phyloP scores from a whole-genome alignment of 2,329 filamentous ascomycete genomes.

The Nakataea oryzae region DNA sequence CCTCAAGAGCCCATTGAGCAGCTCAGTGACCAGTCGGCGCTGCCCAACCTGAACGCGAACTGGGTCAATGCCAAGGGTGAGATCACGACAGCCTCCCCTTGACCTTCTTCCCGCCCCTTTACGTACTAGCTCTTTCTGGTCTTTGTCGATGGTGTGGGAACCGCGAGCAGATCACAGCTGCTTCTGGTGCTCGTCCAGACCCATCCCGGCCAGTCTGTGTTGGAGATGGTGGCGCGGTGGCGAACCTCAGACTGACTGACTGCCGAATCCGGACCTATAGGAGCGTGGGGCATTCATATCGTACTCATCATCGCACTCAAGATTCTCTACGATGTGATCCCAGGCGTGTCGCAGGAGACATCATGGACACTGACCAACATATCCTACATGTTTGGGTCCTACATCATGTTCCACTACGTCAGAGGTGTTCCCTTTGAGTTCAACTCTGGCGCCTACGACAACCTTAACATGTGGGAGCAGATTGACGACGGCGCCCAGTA shows the following conservation, averaged over 20 bases:
- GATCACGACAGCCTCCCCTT: constrained; percentile 12
- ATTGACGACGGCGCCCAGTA: constrained; percentile 99
- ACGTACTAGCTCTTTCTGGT: neutral
- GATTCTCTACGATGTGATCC: constrained; percentile 94
- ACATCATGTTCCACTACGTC: constrained; percentile 99
- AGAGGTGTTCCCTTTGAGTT: constrained; percentile 98
- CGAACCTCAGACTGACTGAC: neutral
- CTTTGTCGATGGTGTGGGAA: neutral
- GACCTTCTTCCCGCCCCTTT: neutral
- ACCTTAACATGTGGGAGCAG: constrained; percentile 99
- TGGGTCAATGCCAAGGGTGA: constrained; percentile 99
- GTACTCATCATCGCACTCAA: constrained; percentile 87
- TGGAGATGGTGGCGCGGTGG: neutral
- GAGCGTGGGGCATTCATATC: constrained; percentile 95
- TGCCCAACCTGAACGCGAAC: constrained; percentile 94
- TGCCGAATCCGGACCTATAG: constrained; percentile 32
- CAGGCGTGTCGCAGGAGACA: constrained; percentile 91
- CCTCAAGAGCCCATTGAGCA: constrained; percentile 94
- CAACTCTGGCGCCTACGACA: constrained; percentile 96
- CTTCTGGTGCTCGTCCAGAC: neutral
- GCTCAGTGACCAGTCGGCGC: constrained; percentile 87
- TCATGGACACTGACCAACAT: constrained; percentile 99
- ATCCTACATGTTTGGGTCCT: constrained; percentile 97
- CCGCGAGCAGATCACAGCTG: neutral
- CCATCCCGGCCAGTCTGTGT: neutral